Evolutionary conservation across 345 rosid species (phyloP), one percentile per base, ranked within the genome.

Genomic region (Boechera divaricarpa): DNA sequence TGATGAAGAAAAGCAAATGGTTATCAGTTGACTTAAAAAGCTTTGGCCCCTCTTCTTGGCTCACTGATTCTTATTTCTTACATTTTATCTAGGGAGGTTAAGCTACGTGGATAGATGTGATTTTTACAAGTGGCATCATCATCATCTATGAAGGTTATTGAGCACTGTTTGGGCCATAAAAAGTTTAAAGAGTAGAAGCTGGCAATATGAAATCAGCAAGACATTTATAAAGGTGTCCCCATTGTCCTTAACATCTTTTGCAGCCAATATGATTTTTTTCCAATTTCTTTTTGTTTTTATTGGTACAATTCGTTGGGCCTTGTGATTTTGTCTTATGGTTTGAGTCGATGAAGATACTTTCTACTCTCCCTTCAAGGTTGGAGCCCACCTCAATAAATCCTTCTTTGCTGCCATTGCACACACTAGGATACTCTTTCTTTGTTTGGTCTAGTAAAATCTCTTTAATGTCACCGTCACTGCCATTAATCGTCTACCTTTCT

Each of bases 301-400:
- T 64, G 54, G 68, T 72, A 31, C 21, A 54, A 44, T 57, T 65
- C 57, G 51, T 54, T 69, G 67, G 63, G 77, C 67, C 72, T 76
- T 63, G 24, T 57, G 73, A 67, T 67, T 56, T 67, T 66, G 57
- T 76, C 74, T 76, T 76, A 54, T 48, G 72, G 54, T 53, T 77
- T 29, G 62, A 49, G 81, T 51, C 63, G 54, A 78, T 72, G 77
- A 67, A 78, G 81, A 67, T 78, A 59, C 73, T 72, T 35, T 72
- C 73, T 78, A 59, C 67, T 53, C 21, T 67, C 39, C 70, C 74
- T 45, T 44, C 47, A 68, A 79, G 54, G 52, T 79, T 73, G 75
- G 82, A 79, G 79, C 79, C 82, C 82, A 79, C 82, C 65, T 47
- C 72, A 79, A 79, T 79, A 79, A 79, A 63, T 79, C 73, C 57